phyloP scores from a whole-genome alignment of 495 filamentous ascomycete species.

The Penicillium egyptiacum region DNA sequence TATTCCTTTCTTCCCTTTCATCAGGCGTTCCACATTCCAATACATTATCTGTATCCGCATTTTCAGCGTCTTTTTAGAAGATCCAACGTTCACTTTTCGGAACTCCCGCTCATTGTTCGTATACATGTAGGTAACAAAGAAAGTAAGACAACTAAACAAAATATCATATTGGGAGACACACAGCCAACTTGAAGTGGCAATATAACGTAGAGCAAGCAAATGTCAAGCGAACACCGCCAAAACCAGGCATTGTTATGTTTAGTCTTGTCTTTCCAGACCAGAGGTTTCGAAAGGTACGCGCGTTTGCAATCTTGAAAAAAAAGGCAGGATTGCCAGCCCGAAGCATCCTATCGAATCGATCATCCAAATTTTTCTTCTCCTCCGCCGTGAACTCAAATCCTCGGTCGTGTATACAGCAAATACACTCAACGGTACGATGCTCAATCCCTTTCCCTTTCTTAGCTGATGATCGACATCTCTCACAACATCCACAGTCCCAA shows the following conservation, averaged over 20 bases:
- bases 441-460: background rate
- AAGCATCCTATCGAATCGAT: background rate
- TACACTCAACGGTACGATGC: background rate
- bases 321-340: background rate
- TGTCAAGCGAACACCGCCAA: background rate
- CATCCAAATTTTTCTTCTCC: background rate
- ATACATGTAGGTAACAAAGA: too few species aligned
- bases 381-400: background rate
- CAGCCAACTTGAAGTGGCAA: background rate
- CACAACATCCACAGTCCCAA: background rate
- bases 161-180: background rate
- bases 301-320: background rate
- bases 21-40: background rate
- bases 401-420: background rate
- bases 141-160: too few species aligned
- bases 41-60: background rate
- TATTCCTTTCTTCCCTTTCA: background rate
- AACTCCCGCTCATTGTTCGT: too few species aligned
- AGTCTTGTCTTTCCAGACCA: background rate
- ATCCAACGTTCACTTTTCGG: too few species aligned
- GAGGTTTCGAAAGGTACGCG: background rate
- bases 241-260: background rate
- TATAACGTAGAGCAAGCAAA: background rate
- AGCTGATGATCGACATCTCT: background rate
- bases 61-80: too few species aligned